Base-by-base conservation (phyloP, 1,139 yeast genomes). In the Wickerhamomyces sp. region DNA sequence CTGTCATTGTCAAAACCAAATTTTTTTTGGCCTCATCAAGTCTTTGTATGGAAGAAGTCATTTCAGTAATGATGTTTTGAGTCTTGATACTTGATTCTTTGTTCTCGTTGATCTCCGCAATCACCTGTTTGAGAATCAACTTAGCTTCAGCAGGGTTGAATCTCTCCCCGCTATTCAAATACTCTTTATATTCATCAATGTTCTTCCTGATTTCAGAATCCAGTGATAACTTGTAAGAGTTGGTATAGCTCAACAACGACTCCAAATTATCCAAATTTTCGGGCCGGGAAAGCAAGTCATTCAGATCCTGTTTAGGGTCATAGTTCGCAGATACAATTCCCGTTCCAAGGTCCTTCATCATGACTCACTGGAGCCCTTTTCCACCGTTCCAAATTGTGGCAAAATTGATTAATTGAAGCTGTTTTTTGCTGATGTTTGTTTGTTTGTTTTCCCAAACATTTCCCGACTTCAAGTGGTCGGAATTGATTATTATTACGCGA, bases 11-110 rank as follows among this genome's bases (percentile, higher is more conserved):
- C 34, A 79, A 72, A 3, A 89, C 91, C 44, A 93, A 69, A 61
- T 93, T 93, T 61, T 79, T 79, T 68, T 93, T 94, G 39, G 90
- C 82, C 44, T 77, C 78, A 63, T 93, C 99, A 48, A 93, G 71
- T 34, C 75, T 71, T 55, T 88, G 86, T 48, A 94, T 90, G 41
- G 84, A 85, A 7, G 78, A 71, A 0, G 97, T 91, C 77, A 89
- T 84, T 11, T 64, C 65, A 10, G 81, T 71, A 45, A 91, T 89
- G 4, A 82, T 75, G 7, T 65, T 57, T 49, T 86, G 91, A 0
- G 95, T 84, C 8, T 69, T 61, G 2, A 64, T 59, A 0, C 90
- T 79, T 37, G 81, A 65, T 2, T 58, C 54, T 43, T 72, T 69
- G 18, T 87, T 77, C n/a, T 59, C 59, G 10, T 62, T 59, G 34